Evolutionary conservation across 139 green algal genomes (phyloP), one percentile per base, ranked within the genome.

Genomic region (Tetradesmus lagerheimii): DNA sequence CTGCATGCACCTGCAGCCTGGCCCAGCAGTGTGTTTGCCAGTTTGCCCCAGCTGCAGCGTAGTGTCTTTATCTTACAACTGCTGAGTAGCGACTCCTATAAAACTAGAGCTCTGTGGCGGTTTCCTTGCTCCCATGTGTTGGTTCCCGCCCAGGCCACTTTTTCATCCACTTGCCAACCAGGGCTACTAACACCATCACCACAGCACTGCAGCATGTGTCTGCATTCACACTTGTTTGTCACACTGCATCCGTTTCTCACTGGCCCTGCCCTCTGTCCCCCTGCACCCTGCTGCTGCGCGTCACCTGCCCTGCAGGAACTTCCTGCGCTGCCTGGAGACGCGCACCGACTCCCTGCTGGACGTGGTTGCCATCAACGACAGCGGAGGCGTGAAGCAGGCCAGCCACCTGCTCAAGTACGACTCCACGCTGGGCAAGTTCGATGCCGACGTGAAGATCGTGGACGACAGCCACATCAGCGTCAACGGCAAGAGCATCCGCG

Each of bases 401-500:
- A 95, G 93, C 87, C 98, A 99, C 97, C 95, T 99, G 94, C 95
- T 99, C 81, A 99, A 99, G 97, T 99, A 99, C 93, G 98, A 99
- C 95, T 99, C 97, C 89, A 99, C 97, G 83, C 96, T 99, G 83
- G 98, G 98, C 83, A 98, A 96, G 29, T 99, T 99, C 94, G 82
- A 94, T 64, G 97, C 97, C 62, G 97, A 99, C 38, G 97, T 99
- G 41, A 97, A 99, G 96, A 90, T 94, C 74, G 93, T 97, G n/a
- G 97, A 97, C 90, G 97, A 99, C 91, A 91, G 89, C 81, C 93
- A 92, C 92, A 96, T 99, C 90, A 95, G 92, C 66, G 96, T 99
- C 41, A 95, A 99, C 92, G 98, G 98, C 93, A 99, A 99, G 96
- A 75, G 89, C 62, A 99, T 99, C 94, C 92, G 92, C 45, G 94